Percentiles rank a stretch among this genome's conserved stretches.
Evolutionary conservation across 306 rosid genomes (phyloP).

Genomic region (Lagenaria siceraria): DNA sequence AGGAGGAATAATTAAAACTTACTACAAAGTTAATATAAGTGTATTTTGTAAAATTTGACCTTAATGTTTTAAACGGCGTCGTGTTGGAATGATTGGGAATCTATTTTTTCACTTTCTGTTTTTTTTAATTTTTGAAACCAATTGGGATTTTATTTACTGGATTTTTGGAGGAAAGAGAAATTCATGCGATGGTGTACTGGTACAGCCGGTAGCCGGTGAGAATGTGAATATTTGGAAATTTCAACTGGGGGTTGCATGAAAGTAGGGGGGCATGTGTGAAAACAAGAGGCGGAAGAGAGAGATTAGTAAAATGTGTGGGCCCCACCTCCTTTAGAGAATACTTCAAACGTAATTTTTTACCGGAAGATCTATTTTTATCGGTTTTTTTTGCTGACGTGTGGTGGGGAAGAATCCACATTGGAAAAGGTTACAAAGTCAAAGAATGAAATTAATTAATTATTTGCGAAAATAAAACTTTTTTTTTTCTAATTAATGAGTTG

Average conservation of each 20-base stretch:
- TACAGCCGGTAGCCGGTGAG: neutral
- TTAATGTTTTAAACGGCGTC: no score
- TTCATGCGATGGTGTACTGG: neutral
- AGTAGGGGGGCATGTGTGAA: neutral
- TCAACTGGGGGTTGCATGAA: neutral
- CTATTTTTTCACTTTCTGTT: no score
- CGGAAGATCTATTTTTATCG: neutral
- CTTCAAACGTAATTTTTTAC: constrained; percentile 9
- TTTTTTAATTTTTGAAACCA: no score
- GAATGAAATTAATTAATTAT: neutral
- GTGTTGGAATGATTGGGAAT: no score
- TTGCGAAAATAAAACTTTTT: neutral
- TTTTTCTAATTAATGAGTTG: neutral
- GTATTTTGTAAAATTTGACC: no score
- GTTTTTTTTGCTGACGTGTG: neutral
- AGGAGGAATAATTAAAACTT: no score
- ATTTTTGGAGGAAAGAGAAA: neutral
- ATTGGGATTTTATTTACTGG: no score
- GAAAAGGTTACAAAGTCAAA: neutral
- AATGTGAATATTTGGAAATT: neutral
- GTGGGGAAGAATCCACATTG: neutral
- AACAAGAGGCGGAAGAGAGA: neutral
- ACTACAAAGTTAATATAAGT: no score
- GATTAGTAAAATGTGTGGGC: neutral
- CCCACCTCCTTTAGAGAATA: neutral